Evolutionary conservation across 495 filamentous ascomycete species (phyloP), one percentile per base, ranked within the genome.

Genomic region (Penicillium lividum): DNA sequence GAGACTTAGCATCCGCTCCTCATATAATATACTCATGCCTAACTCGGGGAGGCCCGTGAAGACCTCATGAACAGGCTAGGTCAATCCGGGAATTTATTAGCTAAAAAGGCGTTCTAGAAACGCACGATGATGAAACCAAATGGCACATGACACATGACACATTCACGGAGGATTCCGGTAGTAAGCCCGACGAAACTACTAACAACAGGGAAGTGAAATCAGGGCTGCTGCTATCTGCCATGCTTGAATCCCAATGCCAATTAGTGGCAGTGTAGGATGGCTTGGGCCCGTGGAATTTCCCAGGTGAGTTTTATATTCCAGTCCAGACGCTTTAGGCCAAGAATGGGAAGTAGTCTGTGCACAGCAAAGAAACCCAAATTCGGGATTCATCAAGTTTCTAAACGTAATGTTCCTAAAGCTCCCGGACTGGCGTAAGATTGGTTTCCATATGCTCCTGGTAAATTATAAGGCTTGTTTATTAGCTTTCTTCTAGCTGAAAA

Each of bases 41-140:
- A 38, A 40, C 31, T 16, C 50, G 50, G 50, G 31, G 33, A 52
- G 30, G 33, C 33, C 31, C 50, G 50, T 33, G 31, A 30, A 16
- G 25, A 27, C 28, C 46, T 30, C 46, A 18, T n/a, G 3, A 15
- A 16, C 16, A 31, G 6, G 10, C 43, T 11, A 11, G 13, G 13
- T 31, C 28, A 31, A 30, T 49, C 18, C 31, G 9, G 46, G 27
- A 48, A n/a, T 7, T n/a, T 6, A 28, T 29, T 28, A 48, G 27
- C 27, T 28, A 30, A 40, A 33, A 40, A 36, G 33, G 38, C 38
- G 15, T 40, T 16, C 38, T 40, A 16, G 10, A 16, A n/a, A 40
- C 38, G 15, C 38, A 16, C 3, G 13, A 16, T 40, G 38, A 40
- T 40, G 38, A 40, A 40, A 16, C 15, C 15, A 40, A 40, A 13